Conservation (phyloP, 2,329 filamentous ascomycete genomes). For the Pseudogymnoascus sp. region DNA sequence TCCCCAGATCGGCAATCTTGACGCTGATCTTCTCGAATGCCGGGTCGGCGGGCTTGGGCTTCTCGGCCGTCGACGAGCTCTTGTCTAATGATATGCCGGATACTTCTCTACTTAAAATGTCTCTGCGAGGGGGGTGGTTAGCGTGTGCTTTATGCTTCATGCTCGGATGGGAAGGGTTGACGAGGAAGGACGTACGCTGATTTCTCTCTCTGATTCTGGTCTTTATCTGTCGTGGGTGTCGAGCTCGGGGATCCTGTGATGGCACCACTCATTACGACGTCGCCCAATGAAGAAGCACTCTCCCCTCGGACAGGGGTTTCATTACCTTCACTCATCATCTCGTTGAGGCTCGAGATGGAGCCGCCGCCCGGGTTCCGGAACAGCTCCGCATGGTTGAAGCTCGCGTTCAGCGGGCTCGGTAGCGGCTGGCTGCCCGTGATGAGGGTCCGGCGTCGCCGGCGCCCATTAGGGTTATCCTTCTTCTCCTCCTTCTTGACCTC, state of each 20-base stretch:
- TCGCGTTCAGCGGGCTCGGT: slow-evolving; percentile 87
- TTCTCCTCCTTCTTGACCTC: slow-evolving; percentile 51
- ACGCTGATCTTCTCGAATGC: slow-evolving; percentile 65
- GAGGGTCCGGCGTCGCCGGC: slow-evolving; percentile 79
- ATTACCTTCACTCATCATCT: slow-evolving; percentile 73
- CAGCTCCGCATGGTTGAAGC: slow-evolving; percentile 72
- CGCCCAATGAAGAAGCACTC: slow-evolving; percentile 30
- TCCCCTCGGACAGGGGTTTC: slow-evolving; percentile 34
- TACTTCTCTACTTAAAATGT: slow-evolving; percentile 84
- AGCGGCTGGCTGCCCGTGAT: slow-evolving; percentile 96
- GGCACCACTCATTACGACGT: slow-evolving; percentile 46
- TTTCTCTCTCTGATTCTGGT: slow-evolving; percentile 80
- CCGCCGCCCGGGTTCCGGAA: slow-evolving; percentile 46
- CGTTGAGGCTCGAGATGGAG: slow-evolving; percentile 69
- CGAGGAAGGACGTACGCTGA: slow-evolving; percentile 62
- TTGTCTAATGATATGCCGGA: slow-evolving; percentile 92
- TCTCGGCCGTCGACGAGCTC: slow-evolving; percentile 45
- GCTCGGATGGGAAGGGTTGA: not conserved
- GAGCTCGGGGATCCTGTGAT: slow-evolving; percentile 24
- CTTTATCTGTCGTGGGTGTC: slow-evolving; percentile 41
- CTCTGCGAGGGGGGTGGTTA: slow-evolving; percentile 40
- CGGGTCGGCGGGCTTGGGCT: slow-evolving; percentile 50
- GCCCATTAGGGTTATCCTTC: slow-evolving; percentile 85
- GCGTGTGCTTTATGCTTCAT: not conserved
- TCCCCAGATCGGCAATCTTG: slow-evolving; percentile 96